A percentile compares a stretch with the other conserved stretches of the same genome.
Conservation (phyloP, 2,329 filamentous ascomycete species). For the Colletotrichum plurivorum region DNA sequence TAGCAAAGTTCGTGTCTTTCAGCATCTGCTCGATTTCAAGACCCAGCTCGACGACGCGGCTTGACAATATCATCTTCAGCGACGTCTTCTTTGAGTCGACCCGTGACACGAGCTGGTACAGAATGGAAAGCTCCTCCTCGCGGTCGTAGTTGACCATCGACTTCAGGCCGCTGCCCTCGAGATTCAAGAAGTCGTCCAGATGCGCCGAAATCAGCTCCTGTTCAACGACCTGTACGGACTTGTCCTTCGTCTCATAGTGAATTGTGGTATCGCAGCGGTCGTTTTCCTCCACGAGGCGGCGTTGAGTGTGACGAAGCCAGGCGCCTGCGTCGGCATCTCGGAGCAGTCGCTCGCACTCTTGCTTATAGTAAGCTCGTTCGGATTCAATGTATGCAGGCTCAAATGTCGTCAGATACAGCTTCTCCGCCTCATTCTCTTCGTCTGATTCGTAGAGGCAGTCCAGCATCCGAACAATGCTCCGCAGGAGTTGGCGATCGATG, state of each 20-base stretch:
- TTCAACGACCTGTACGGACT: conserved; percentile 84
- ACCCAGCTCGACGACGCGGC: conserved; percentile 84
- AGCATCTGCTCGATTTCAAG: conserved; percentile 82
- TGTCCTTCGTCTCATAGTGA: conserved; percentile 78
- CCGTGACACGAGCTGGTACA: conserved; percentile 84
- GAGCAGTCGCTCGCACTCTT: conserved; percentile 82
- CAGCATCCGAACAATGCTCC: conserved; percentile 89
- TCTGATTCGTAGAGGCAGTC: conserved; percentile 88
- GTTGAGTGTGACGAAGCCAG: conserved; percentile 84
- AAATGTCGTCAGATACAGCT: conserved; percentile 87
- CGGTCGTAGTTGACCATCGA: conserved; percentile 95
- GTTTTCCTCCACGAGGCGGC: conserved; percentile 83
- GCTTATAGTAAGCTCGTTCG: conserved; percentile 80
- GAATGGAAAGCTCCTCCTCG: conserved; percentile 80
- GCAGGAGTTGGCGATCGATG: conserved; percentile 86
- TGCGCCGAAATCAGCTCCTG: conserved; percentile 83
- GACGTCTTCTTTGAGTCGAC: conserved; percentile 82
- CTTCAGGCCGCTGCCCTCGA: conserved; percentile 87
- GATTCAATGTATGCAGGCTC: conserved; percentile 82
- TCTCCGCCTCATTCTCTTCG: conserved; percentile 81
- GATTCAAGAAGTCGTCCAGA: conserved; percentile 83
- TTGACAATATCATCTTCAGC: conserved; percentile 79
- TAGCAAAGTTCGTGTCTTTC: conserved; percentile 68
- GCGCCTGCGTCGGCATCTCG: conserved; percentile 83
- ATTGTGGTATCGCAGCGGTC: conserved; percentile 88